Base-by-base conservation (phyloP, 116 monocot species). In the Trichopus zeylanicus region DNA sequence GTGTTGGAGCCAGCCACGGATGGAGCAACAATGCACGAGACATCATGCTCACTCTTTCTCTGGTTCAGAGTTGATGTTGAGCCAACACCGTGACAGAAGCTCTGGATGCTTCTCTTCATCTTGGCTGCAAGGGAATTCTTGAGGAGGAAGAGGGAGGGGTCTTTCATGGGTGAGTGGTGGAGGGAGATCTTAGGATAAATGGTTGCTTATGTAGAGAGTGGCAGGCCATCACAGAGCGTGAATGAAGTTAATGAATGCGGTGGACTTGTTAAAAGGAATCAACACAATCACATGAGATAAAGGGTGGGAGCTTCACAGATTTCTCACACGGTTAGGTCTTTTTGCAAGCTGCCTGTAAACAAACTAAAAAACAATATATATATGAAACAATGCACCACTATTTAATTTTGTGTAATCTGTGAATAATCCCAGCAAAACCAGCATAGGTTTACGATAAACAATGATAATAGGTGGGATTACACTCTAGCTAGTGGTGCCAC, bases 41-140 rank as follows among this genome's bases (percentile, higher is more conserved):
- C 47, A 29, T 68, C 46, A 5, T 26, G 35, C 2, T 61, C 70
- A 20, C 47, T 13, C 51, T 70, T 63, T 27, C 55, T 59, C 57
- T 78, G 81, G 29, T 62, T 55, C 18, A 81, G 64, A 4, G 77
- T 80, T 10, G 73, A 68, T 23, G 83, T 88, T n/a, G 88, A 77
- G 37, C 42, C 56, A 58, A 60, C 48, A 12, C 77, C 75, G 60
- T 60, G 60, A 70, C 89, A 84, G 81, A 84, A 84, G 75, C 54
- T 84, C 25, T 67, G 56, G 65, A 89, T 59, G 21, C 84, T 78
- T 62, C 55, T 70, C 82, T 71, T 88, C 82, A 88, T 82, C 70
- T 74, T 88, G 39, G 76, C 46, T 6, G 87, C 73, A 1, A 83
- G 48, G 25, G 73, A 70, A 52, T 79, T 87, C 69, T 82, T 79